These are phyloP conservation scores for Cladosporium sp. DNA, from an alignment of 2,329 filamentous ascomycete genomes.

Conservation along the genomic window DNA sequence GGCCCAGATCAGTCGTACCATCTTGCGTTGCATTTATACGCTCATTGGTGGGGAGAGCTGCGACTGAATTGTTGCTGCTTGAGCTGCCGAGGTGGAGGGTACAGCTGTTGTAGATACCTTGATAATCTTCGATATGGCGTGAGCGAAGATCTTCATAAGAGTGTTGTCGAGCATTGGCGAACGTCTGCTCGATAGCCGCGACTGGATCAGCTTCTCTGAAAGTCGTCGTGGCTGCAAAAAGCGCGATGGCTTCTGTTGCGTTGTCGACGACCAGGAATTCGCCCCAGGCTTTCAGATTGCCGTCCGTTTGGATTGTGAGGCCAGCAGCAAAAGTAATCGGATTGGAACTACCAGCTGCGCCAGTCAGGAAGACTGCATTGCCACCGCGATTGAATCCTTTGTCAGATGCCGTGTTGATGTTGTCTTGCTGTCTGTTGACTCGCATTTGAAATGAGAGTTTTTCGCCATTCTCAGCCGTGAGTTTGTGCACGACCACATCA, in stretches of 20 bases:
- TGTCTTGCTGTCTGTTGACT: conserved; percentile 4
- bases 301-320: conserved; percentile 2
- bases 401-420: conserved; percentile 10
- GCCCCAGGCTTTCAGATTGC: conserved; percentile 8
- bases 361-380: conserved; percentile 7
- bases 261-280: conserved; percentile 11
- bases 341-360: conserved; percentile 6
- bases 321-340: conserved; percentile 6
- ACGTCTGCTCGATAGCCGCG: conserved; percentile 51
- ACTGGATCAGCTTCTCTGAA: conserved; percentile 59
- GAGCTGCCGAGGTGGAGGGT: conserved; percentile 2
- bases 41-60: conserved; percentile 58
- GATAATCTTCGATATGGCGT: conserved; percentile 5
- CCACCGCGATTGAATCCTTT: conserved; percentile 5
- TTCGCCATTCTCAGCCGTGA: not conserved
- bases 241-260: not conserved
- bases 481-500: conserved; percentile 1
- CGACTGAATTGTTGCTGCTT: not conserved
- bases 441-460: conserved; percentile 9
- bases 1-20: conserved; percentile 42
- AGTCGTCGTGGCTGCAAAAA: conserved; percentile 5
- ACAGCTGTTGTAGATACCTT: conserved; percentile 5
- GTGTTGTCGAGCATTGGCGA: conserved; percentile 23
- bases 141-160: conserved; percentile 9
- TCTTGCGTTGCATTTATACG: conserved; percentile 40